phyloP scores from a whole-genome alignment of 257 asterid species.

The Echites panduratus region DNA sequence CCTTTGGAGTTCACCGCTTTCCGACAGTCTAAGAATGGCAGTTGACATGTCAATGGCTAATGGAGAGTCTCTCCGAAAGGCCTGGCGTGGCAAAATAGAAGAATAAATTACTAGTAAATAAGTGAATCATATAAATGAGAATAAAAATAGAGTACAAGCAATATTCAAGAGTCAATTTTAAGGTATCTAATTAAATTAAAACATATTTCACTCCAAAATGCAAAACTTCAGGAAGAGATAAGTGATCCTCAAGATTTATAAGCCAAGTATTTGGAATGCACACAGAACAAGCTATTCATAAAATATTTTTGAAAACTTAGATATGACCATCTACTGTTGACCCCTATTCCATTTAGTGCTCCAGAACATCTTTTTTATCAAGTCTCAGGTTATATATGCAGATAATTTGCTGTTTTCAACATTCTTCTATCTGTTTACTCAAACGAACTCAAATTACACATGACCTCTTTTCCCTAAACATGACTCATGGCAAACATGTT shows the following conservation, averaged over 20 bases:
- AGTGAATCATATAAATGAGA: no score
- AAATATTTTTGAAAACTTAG: no score
- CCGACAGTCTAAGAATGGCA: slow-evolving; percentile 27
- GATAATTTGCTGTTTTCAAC: no score
- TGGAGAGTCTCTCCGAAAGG: slow-evolving; percentile 37
- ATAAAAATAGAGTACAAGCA: no score
- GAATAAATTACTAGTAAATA: no score
- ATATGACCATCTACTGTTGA: no score
- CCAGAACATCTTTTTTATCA: no score
- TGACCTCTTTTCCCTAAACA: not conserved
- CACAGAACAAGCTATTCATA: no score
- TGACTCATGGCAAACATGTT: not conserved
- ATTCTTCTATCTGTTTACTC: not conserved
- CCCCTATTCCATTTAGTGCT: no score
- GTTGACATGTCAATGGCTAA: slow-evolving; percentile 33
- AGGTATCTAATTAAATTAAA: no score
- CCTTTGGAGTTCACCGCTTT: slow-evolving; percentile 31
- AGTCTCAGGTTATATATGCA: not conserved
- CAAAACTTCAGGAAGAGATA: not conserved
- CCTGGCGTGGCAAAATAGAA: slow-evolving; percentile 11
- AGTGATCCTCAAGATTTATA: not conserved
- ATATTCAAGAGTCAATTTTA: no score
- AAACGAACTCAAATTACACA: not conserved
- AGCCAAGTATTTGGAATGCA: no score
- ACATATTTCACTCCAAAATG: not conserved